Base-by-base conservation (phyloP, 2,329 filamentous ascomycete genomes). In the Venturia effusa region DNA sequence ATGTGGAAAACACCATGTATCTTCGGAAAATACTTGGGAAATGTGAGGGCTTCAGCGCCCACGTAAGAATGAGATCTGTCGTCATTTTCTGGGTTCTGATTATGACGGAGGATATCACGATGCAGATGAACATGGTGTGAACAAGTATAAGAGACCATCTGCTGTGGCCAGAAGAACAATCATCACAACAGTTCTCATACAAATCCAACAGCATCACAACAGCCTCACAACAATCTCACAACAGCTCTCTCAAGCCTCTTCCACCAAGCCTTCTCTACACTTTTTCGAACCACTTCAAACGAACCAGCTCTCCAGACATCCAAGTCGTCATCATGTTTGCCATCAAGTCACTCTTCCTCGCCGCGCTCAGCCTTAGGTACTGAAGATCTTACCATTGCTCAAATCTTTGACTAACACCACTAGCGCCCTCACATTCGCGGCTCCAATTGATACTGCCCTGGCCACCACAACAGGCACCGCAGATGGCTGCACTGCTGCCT, bases 401-500 rank as follows among this genome's bases (percentile, higher is more conserved):
- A 0, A 11, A 17, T 24, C 37, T n/a, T 10, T 37, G 17, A 10
- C 30, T 30, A 41, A 30, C 13, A n/a, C 24, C n/a, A 3, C 3
- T n/a, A 57, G 45, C 22, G 27, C 45, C 45, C 4, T 51, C 45
- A 34, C 30, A 7, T n/a, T 61, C 41, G 59, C 59, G 27, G 59
- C 59, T 8, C 59, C 59, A 27, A 45, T 61, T 37, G 34, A 61
- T 4, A 61, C 59, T 19, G n/a, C 37, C 17, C 22, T 6, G 19
- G 19, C n/a, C 13, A 45, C 1, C 34, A 41, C 59, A 34, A 34
- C 27, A 32, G 30, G 19, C 30, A n/a, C 22, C 5, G 27, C 37
- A 11, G 59, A 61, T n/a, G 59, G 59, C 37, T 61, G 59, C 19
- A 13, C 41, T 17, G 59, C n/a, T 27, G 59, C 59, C 59, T 61